Base-by-base conservation (phyloP, 306 rosid genomes). In the Calophaca sinica region DNA sequence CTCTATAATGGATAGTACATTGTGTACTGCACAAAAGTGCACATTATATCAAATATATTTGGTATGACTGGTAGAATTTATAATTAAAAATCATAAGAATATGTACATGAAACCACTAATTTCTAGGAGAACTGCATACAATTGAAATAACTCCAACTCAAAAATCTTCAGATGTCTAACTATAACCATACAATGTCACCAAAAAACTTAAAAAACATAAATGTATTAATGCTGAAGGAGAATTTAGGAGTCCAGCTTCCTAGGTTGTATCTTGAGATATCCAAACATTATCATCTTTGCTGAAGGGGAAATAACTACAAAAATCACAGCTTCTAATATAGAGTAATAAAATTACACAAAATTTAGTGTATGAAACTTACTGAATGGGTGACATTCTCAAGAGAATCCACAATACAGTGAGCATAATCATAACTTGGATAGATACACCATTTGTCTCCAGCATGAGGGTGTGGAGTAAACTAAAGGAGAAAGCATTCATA, bases 391-490 rank as follows among this genome's bases (percentile, higher is more conserved):
- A 96, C 44, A 80, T 96, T 90, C 88, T 96, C 99, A 20, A 96
- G 96, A 76, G 99, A 96, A 86, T 96, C 99, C 79, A 92, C 99
- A 71, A 87, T 92, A 82, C 99, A 96, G 86, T 96, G 99, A 68
- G 99, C 86, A 75, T 85, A 96, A 81, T 96, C 99, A 72, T 96
- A 96, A 85, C 99, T 96, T 70, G 99, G 99, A 81, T 96, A 96
- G 71, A 96, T 86, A 80, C 98, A 96, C 99, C 98, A 96, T 83
- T 96, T 90, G 85, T 96, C 99, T 85, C 99, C 98, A 44, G 98
- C 93, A 85, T 92, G 99, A 6, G 99, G 99, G 49, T 96, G 99
- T 52, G 91, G 97, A 62, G 98, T 90, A 79, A 90, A 92, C 99
- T 96, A 86, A 15, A 77, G 59, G 59, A 69, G 68, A 70, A 77